Conservation (phyloP, 1,139 yeast genomes). For the Kazachstania sp. region DNA sequence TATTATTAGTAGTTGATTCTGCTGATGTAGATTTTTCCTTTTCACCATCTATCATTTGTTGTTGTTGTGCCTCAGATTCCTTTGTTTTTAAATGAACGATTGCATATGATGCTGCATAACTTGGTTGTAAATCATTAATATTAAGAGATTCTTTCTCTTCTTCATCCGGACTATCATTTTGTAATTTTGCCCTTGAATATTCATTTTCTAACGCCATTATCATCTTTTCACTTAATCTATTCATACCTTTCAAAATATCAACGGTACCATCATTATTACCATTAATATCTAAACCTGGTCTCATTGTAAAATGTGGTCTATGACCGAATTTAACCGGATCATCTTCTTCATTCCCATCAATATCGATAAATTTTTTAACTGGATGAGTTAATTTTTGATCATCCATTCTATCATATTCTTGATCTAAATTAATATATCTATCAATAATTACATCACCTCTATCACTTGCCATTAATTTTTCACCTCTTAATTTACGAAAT, state of each 20-base stretch:
- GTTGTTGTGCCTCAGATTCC: constrained; percentile 16
- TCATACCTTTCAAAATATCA: constrained; percentile 78
- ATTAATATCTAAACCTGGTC: constrained; percentile 47
- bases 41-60: constrained; percentile 16
- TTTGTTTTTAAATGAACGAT: constrained; percentile 43
- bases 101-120: constrained; percentile 41
- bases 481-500: constrained; percentile 84
- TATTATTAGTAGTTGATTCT: constrained; percentile 5
- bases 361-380: constrained; percentile 57
- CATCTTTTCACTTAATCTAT: constrained; percentile 77
- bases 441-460: constrained; percentile 82
- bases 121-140: constrained; percentile 41
- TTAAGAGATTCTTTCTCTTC: constrained; percentile 44
- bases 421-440: constrained; percentile 62
- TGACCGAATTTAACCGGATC: constrained; percentile 73
- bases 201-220: constrained; percentile 45
- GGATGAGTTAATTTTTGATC: constrained; percentile 34
- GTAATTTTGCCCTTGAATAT: constrained; percentile 31
- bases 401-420: constrained; percentile 37
- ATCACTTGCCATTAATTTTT: constrained; percentile 63
- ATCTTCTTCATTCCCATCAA: constrained; percentile 74
- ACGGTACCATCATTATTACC: constrained; percentile 38
- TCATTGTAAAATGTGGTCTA: constrained; percentile 85
- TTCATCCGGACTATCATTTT: constrained; percentile 25
- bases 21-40: neutral